Evolutionary conservation across 768 basidiomycete species (phyloP), one percentile per base, ranked within the genome.

Genomic region (Albatrellus ellisii): DNA sequence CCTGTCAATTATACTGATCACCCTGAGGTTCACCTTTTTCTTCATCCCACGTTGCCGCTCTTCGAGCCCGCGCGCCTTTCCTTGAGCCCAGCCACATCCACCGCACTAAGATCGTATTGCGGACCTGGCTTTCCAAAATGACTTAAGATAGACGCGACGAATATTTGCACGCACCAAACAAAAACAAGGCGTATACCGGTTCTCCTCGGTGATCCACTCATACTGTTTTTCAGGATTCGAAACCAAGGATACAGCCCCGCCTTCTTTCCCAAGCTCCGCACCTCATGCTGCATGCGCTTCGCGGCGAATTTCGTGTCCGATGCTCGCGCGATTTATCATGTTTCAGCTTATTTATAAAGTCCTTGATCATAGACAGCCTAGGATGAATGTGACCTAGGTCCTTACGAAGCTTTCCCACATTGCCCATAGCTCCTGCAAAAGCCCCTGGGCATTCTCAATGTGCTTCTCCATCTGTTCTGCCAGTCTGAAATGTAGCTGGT

Each of bases 181-280:
- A 18, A 11, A 25, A 7, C n/a, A n/a, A n/a, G n/a, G n/a, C n/a
- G n/a, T n/a, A n/a, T n/a, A n/a, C n/a, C n/a, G n/a, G 50, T 78
- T 73, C 57, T 99, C 92, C 46, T 91, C 78, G 4, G 57, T 57
- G 47, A 99, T 98, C 95, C n/a, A n/a, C n/a, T n/a, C n/a, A n/a
- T n/a, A n/a, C n/a, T n/a, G n/a, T n/a, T n/a, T n/a, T n/a, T n/a
- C 95, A 98, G 0, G 79, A 70, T 52, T 82, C 81, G 50, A 89
- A 83, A 32, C n/a, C n/a, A n/a, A n/a, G n/a, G n/a, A n/a, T n/a
- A n/a, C n/a, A n/a, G n/a, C n/a, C n/a, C n/a, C n/a, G n/a, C n/a
- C n/a, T n/a, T n/a, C n/a, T n/a, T n/a, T n/a, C n/a, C n/a, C n/a
- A n/a, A n/a, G n/a, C n/a, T n/a, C n/a, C n/a, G n/a, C n/a, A n/a